phyloP scores from a whole-genome alignment of 306 rosid species.

The Bauhinia variegata region DNA sequence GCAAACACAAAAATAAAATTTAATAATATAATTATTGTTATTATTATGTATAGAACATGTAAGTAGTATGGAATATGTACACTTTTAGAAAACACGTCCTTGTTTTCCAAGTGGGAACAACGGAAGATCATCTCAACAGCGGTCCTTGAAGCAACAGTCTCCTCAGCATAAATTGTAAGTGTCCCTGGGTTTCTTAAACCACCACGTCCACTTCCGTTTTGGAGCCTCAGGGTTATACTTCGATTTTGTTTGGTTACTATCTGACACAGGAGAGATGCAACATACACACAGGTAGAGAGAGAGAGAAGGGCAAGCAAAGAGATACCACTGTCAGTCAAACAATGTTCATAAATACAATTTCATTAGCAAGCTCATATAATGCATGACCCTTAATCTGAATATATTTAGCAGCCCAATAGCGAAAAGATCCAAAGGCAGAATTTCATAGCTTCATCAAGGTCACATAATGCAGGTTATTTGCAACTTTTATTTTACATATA shows the following conservation, averaged over 20 bases:
- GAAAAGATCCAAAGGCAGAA: neutral
- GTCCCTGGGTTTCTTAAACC: conserved; percentile 55
- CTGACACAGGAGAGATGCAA: conserved; percentile 43
- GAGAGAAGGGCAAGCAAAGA: neutral
- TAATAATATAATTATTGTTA: neutral
- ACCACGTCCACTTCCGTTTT: conserved; percentile 37
- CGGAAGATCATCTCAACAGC: conserved; percentile 63
- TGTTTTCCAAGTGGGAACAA: conserved; percentile 77
- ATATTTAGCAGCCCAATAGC: no score
- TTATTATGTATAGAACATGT: neutral
- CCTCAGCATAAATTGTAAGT: conserved; percentile 79
- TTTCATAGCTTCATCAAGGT: neutral
- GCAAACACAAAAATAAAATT: neutral
- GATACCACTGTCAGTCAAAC: conserved; percentile 7
- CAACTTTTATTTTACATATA: neutral
- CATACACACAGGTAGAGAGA: neutral
- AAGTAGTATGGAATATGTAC: conserved; percentile 41
- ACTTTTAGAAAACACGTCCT: conserved; percentile 75
- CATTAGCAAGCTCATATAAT: neutral
- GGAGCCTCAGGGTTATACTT: conserved; percentile 56
- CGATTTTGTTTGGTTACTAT: conserved; percentile 67
- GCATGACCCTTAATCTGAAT: neutral
- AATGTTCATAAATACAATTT: neutral
- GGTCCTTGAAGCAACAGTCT: conserved; percentile 67
- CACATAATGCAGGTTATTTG: neutral